Evolutionary conservation across 2,329 filamentous ascomycete species (phyloP).

Genomic region (Ceratocystis ficicola): DNA sequence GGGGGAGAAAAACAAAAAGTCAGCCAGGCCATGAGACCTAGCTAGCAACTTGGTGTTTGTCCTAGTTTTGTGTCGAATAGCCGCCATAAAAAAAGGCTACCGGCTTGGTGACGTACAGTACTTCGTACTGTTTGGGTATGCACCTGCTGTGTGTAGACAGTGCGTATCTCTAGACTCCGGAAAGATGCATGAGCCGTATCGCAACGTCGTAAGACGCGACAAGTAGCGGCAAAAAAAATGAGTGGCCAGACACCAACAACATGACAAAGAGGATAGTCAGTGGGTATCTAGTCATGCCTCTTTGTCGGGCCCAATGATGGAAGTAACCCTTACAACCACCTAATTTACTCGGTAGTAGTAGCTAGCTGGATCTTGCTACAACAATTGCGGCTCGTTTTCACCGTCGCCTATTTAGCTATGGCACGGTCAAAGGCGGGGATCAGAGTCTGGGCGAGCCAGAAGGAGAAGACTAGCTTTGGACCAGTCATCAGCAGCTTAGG

Average conservation of each 20-base stretch:
- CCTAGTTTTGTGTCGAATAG: background rate
- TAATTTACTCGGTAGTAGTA: no score
- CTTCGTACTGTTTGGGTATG: background rate
- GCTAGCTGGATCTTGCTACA: no score
- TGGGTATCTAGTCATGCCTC: no score
- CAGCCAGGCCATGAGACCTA: background rate
- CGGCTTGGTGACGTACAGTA: background rate
- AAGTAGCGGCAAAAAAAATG: background rate
- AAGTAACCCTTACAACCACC: no score
- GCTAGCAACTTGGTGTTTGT: background rate
- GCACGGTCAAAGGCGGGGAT: constrained; percentile 73
- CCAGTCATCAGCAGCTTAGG: constrained; percentile 99
- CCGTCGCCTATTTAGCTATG: constrained; percentile 30
- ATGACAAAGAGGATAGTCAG: no score
- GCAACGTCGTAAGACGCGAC: background rate
- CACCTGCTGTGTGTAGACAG: background rate
- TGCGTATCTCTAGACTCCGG: background rate
- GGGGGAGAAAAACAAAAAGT: no score
- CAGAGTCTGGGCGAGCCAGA: constrained; percentile 97
- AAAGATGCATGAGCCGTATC: background rate
- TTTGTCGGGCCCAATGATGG: no score
- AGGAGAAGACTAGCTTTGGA: constrained; percentile 96
- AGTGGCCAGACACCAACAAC: background rate
- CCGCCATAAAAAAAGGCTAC: background rate
- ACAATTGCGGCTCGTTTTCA: background rate